Base-by-base conservation (phyloP, 2,329 filamentous ascomycete species). In the Neobulgaria alba region DNA sequence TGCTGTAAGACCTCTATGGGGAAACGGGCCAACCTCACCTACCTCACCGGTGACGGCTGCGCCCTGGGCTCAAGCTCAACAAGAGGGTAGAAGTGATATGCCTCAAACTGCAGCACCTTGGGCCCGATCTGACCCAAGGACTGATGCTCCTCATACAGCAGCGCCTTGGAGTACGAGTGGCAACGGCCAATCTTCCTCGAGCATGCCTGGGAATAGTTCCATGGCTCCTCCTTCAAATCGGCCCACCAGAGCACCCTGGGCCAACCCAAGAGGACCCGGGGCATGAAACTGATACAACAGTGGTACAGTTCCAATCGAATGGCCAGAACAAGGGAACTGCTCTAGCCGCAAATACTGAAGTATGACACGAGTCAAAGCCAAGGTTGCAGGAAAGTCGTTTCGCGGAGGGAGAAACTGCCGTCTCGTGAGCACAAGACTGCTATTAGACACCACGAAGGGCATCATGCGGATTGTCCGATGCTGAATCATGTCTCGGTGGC, bases 181-280 rank as follows among this genome's bases (percentile, higher is more conserved):
- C 7, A 26, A 12, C 23, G 23, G 23, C 23, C 23, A 12, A 26
- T 7, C 23, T 12, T 26, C 23, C 7, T 7, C 23, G 7, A 26
- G 23, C 7, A 26, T 26, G 23, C 7, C 23, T 32, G 19, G 21
- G 20, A 33, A 33, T 18, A 38, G 33, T 7, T 33, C 23, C 21
- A 37, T 40, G 8, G 12, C 29, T 33, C 35, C 36, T 19, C 38
- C 34, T 29, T 43, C 51, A 21, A 50, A 59, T 43, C 44, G 45
- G 2, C 50, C 50, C 18, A 66, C 62, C 2, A 63, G 57, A 45
- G 63, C 63, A 10, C 64, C 64, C 10, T 65, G 63, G 63, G 58
- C 58, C 3, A 30, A 48, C 18, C 29, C 42, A 33, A 19, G 34
- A 36, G 36, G 38, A 7, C 15, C 19, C 21, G 33, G 34, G 37